Evolutionary conservation across 208 protist species (phyloP).

Genomic region (Trypanosoma avium): DNA sequence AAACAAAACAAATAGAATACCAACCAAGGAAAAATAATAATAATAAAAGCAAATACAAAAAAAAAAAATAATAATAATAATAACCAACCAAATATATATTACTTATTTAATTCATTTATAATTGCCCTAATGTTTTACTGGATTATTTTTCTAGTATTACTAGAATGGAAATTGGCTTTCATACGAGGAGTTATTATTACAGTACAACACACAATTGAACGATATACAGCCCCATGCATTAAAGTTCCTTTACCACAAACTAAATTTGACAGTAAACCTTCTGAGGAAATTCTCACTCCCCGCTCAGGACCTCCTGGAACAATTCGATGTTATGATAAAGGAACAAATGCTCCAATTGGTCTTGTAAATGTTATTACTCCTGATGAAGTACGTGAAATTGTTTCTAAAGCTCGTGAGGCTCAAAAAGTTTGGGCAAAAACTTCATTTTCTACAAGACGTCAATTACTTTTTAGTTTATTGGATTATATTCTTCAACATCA

Average conservation of each 20-base stretch:
- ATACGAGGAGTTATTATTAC: conserved; percentile 44
- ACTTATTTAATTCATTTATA: conserved; percentile 8
- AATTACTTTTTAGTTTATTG: conserved; percentile 81
- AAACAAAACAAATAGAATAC: neutral
- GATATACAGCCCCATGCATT: conserved; percentile 80
- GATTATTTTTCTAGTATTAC: conserved; percentile 3
- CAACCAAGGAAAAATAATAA: conserved; percentile 1
- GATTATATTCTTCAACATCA: conserved; percentile 88
- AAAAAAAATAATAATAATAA: conserved; percentile 53
- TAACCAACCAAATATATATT: too few species aligned
- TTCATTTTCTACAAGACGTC: conserved; percentile 82
- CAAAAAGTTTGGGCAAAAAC: conserved; percentile 85
- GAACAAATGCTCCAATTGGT: conserved; percentile 79
- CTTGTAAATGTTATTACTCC: conserved; percentile 64
- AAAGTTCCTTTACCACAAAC: conserved; percentile 56
- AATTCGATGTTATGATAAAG: conserved; percentile 92
- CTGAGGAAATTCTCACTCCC: conserved; percentile 59
- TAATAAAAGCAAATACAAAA: neutral
- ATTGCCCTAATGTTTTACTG: conserved; percentile 9
- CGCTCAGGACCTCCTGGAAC: conserved; percentile 60
- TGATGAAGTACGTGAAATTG: conserved; percentile 64
- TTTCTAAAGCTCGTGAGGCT: conserved; percentile 67
- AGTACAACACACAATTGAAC: conserved; percentile 59
- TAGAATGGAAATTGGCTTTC: conserved; percentile 62
- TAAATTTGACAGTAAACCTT: conserved; percentile 52